phyloP scores from a whole-genome alignment of 2,329 filamentous ascomycete species.

The Annulohypoxylon truncatum region DNA sequence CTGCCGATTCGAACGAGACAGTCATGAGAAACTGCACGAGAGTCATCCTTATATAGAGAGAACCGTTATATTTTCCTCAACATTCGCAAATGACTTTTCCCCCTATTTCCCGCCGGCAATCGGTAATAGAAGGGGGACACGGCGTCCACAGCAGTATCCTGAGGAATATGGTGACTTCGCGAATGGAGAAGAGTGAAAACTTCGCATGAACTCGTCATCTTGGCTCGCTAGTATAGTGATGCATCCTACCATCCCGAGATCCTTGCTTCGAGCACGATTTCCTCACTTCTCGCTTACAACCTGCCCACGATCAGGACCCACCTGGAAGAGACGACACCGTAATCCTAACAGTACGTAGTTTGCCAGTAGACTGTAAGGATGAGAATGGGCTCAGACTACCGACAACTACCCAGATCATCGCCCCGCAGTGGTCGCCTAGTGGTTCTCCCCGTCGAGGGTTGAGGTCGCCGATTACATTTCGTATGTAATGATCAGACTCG shows the following conservation, averaged over 20 bases:
- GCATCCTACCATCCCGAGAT: background rate
- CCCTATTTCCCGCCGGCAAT: conserved; percentile 12
- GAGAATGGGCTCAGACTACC: conserved; percentile 9
- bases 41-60: conserved; percentile 25
- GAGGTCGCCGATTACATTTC: conserved; percentile 36
- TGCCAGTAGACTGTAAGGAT: conserved; percentile 6
- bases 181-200: conserved; percentile 7
- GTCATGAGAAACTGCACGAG: background rate
- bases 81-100: background rate
- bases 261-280: background rate
- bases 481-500: conserved; percentile 2
- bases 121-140: background rate
- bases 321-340: conserved; percentile 1
- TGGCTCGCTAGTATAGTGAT: conserved; percentile 3
- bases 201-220: conserved; percentile 13
- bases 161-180: background rate
- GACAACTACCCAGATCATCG: background rate
- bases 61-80: conserved; percentile 2
- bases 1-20: conserved; percentile 1
- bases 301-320: background rate
- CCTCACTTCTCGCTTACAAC: background rate
- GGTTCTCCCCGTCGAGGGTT: background rate
- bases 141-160: conserved; percentile 9
- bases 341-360: conserved; percentile 2
- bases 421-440: conserved; percentile 9